These are phyloP conservation scores for Alnus rubra DNA, from an alignment of 306 rosid species.

Conservation along the genomic window DNA sequence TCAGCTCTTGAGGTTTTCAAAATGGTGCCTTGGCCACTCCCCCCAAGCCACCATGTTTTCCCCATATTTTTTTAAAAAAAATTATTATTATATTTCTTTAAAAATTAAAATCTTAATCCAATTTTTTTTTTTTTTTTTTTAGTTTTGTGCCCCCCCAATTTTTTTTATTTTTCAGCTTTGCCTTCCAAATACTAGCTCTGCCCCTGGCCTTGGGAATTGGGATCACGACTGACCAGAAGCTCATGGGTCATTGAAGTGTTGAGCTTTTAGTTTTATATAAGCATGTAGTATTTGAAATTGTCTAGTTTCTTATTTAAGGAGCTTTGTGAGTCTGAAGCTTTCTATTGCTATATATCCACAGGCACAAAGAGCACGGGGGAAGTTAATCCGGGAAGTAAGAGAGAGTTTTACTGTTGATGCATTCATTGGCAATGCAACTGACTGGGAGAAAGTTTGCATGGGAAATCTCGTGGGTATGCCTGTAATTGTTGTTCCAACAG, in stretches of 20 bases:
- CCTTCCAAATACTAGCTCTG: too few species aligned
- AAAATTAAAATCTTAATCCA: too few species aligned
- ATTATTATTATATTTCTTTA: too few species aligned
- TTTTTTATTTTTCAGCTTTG: too few species aligned
- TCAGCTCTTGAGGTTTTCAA: background rate
- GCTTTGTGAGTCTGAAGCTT: background rate
- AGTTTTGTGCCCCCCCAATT: too few species aligned
- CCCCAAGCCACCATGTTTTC: too few species aligned
- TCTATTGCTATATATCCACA: conserved; percentile 25
- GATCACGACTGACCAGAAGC: background rate
- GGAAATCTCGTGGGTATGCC: conserved; percentile 83
- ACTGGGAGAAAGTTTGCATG: conserved; percentile 78
- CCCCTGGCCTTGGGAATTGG: too few species aligned
- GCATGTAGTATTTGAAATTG: background rate
- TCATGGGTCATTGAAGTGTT: background rate
- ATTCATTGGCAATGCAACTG: conserved; percentile 67
- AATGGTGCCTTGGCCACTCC: background rate
- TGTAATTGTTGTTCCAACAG: conserved; percentile 61
- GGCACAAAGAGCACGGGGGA: conserved; percentile 76
- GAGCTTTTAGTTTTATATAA: background rate
- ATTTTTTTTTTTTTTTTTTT: too few species aligned
- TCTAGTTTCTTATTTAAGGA: background rate
- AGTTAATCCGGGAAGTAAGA: conserved; percentile 54
- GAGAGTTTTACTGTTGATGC: conserved; percentile 65
- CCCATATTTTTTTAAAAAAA: too few species aligned